phyloP scores from a whole-genome alignment of 1,139 yeast species.

The Wickerhamomyces sp. region DNA sequence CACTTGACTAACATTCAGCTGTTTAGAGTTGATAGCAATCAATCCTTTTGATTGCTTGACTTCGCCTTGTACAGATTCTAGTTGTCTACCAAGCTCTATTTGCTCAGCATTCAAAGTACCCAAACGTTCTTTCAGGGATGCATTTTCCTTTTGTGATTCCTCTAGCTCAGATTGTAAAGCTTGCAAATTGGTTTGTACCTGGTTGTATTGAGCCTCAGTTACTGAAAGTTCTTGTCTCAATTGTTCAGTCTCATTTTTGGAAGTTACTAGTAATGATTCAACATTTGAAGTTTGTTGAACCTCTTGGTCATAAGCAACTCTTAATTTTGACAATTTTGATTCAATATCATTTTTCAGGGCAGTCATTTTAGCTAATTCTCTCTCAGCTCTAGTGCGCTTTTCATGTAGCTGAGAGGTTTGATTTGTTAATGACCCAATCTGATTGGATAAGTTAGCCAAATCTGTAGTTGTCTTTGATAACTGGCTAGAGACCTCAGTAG shows the following conservation, averaged over 20 bases:
- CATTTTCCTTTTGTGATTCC: constrained; percentile 62
- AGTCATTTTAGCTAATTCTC: constrained; percentile 64
- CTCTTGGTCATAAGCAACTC: constrained; percentile 74
- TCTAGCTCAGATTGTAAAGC: constrained; percentile 58
- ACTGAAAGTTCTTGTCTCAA: constrained; percentile 73
- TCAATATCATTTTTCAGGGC: constrained; percentile 69
- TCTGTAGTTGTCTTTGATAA: constrained; percentile 79
- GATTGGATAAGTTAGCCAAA: constrained; percentile 82
- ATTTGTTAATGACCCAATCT: constrained; percentile 68
- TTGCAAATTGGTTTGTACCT: constrained; percentile 64
- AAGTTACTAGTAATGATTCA: constrained; percentile 51
- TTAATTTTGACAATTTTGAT: constrained; percentile 57
- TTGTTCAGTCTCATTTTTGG: constrained; percentile 67
- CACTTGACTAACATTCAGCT: constrained; percentile 55
- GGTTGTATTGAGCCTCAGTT: constrained; percentile 76
- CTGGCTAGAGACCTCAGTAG: constrained; percentile 53
- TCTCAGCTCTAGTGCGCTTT: constrained; percentile 70
- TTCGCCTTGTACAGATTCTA: constrained; percentile 48
- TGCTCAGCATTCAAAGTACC: constrained; percentile 65
- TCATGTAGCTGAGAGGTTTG: constrained; percentile 72
- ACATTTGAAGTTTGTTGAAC: constrained; percentile 70
- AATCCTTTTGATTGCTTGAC: constrained; percentile 59
- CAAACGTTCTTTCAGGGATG: constrained; percentile 61
- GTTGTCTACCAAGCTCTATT: constrained; percentile 51
- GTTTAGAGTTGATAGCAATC: constrained; percentile 63